A percentile compares a stretch with the other conserved stretches of the same genome.
Conservation (phyloP, 495 filamentous ascomycete genomes). For the Cercophora samala region DNA sequence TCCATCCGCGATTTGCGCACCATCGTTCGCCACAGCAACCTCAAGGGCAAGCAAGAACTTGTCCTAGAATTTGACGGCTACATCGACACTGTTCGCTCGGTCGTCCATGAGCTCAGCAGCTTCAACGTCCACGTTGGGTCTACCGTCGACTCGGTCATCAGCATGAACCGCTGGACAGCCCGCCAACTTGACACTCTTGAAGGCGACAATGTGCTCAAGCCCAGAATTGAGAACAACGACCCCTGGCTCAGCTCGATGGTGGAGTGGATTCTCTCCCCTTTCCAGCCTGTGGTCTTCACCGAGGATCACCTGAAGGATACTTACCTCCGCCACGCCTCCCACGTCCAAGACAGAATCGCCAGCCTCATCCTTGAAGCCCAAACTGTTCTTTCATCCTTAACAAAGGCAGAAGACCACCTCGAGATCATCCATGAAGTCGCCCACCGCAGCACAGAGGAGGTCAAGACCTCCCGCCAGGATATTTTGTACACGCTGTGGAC, state of each 20-base stretch:
- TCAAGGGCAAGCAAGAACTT: conserved; percentile 54
- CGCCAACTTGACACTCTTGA: conserved; percentile 60
- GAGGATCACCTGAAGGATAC: conserved; percentile 53
- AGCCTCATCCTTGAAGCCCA: conserved; percentile 64
- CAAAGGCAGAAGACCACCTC: conserved; percentile 60
- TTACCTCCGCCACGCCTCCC: conserved; percentile 61
- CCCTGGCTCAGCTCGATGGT: conserved; percentile 41
- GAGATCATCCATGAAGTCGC: conserved; percentile 62
- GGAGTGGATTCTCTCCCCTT: conserved; percentile 49
- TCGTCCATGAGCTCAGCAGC: conserved; percentile 55
- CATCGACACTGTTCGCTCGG: conserved; percentile 56
- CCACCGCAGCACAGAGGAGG: conserved; percentile 49
- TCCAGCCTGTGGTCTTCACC: conserved; percentile 53
- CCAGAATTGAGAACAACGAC: conserved; percentile 27
- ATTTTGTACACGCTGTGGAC: conserved; percentile 66
- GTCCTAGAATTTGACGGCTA: conserved; percentile 65
- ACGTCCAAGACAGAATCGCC: conserved; percentile 63
- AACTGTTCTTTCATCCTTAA: conserved; percentile 53
- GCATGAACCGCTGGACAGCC: conserved; percentile 58
- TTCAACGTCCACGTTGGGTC: conserved; percentile 68
- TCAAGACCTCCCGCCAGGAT: conserved; percentile 53
- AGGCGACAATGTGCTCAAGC: conserved; percentile 32
- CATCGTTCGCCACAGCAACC: conserved; percentile 50
- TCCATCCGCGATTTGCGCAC: conserved; percentile 71
- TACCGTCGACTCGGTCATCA: conserved; percentile 66